Conservation (phyloP, 2,329 filamentous ascomycete species). For the Celoporthe dispersa region DNA sequence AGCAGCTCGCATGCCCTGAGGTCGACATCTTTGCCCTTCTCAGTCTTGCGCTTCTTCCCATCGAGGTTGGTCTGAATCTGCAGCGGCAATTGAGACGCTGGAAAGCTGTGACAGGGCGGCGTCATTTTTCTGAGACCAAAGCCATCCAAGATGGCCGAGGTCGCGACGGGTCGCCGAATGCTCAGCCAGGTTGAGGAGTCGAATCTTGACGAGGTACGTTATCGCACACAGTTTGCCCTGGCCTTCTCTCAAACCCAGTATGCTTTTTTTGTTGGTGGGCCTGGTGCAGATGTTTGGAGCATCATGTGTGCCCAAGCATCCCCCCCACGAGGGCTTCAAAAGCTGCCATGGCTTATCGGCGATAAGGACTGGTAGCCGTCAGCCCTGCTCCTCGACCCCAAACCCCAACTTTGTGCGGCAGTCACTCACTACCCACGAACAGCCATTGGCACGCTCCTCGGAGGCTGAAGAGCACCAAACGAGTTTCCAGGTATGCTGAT, state of each 20-base stretch:
- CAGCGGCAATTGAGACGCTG: constrained; percentile 54
- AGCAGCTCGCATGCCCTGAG: constrained; percentile 60
- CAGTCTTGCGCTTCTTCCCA: constrained; percentile 58
- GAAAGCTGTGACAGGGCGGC: constrained; percentile 60
- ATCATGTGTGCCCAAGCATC: constrained; percentile 22
- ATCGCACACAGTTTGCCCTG: neutral
- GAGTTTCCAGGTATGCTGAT: constrained; percentile 23
- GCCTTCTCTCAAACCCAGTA: neutral
- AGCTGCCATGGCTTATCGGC: constrained; percentile 19
- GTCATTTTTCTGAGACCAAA: constrained; percentile 50
- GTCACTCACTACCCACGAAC: constrained; percentile 6
- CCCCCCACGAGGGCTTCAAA: constrained; percentile 10
- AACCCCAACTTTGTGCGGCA: constrained; percentile 18
- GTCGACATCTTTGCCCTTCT: constrained; percentile 47
- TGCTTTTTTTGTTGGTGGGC: neutral
- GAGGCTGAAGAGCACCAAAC: constrained; percentile 14
- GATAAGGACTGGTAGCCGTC: constrained; percentile 10
- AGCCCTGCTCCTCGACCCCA: constrained; percentile 21
- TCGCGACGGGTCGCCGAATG: constrained; percentile 51
- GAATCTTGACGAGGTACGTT: constrained; percentile 61
- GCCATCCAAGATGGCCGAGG: constrained; percentile 40
- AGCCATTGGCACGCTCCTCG: constrained; percentile 1
- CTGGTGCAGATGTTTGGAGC: constrained; percentile 17
- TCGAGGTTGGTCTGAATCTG: constrained; percentile 53
- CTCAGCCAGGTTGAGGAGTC: constrained; percentile 60